These are phyloP conservation scores for Lunularia cruciata DNA, from an alignment of 225 moss, liverwort and hornwort species.

Conservation along the genomic window DNA sequence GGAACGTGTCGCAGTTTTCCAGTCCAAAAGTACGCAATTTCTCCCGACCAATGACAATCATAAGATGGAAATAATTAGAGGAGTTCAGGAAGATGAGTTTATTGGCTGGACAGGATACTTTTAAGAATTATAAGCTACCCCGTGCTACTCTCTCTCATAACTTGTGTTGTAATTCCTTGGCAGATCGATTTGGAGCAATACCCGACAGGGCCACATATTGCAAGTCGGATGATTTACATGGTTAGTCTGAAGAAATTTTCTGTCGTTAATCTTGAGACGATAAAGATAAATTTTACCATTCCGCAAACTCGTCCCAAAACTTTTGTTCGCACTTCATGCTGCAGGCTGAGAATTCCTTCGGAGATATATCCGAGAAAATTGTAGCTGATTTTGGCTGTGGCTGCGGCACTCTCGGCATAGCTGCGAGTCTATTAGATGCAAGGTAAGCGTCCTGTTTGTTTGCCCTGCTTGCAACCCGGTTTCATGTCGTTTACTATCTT, in stretches of 20 bases:
- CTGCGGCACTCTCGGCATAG: conserved; percentile 92
- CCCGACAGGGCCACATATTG: conserved; percentile 88
- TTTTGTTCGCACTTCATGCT: no score
- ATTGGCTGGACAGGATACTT: no score
- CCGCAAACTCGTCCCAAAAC: no score
- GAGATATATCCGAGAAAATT: conserved; percentile 72
- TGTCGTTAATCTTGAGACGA: no score
- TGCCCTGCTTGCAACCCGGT: not conserved
- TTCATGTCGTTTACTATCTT: no score
- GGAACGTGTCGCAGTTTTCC: conserved; percentile 61
- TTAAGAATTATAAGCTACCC: not conserved
- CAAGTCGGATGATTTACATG: conserved; percentile 90
- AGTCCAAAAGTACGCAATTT: conserved; percentile 58
- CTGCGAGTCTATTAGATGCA: conserved; percentile 74
- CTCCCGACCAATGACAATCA: not conserved
- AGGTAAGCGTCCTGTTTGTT: conserved; percentile 42
- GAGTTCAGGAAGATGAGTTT: not conserved
- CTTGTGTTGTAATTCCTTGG: not conserved
- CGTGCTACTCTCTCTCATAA: not conserved
- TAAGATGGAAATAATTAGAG: not conserved
- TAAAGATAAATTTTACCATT: no score
- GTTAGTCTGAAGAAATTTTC: conserved; percentile 39
- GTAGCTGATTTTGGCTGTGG: conserved; percentile 98
- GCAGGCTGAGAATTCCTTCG: conserved; percentile 87
- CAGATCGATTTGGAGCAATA: conserved; percentile 99